Evolutionary conservation across 2,329 filamentous ascomycete genomes (phyloP).

Genomic region (Alternaria rosae): DNA sequence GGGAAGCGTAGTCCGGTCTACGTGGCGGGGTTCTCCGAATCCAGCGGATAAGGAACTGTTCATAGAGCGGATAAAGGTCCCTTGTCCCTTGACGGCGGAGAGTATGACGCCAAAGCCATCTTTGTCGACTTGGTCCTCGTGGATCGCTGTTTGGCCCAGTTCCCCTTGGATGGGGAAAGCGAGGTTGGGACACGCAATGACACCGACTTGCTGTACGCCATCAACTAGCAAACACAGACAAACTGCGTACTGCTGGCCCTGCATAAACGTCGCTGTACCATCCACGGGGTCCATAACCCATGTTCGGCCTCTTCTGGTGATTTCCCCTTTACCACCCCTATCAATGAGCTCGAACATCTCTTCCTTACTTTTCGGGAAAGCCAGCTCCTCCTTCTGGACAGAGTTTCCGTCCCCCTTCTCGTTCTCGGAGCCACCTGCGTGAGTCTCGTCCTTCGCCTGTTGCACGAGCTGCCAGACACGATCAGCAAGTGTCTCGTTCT

Average conservation of each 20-base stretch:
- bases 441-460: constrained; percentile 38
- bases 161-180: constrained; percentile 45
- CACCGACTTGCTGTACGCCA: constrained; percentile 65
- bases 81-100: constrained; percentile 58
- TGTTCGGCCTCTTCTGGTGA: constrained; percentile 55
- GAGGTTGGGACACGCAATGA: constrained; percentile 70
- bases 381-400: constrained; percentile 20
- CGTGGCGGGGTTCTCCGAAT: constrained; percentile 43
- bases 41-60: constrained; percentile 24
- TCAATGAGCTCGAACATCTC: constrained; percentile 71
- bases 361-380: constrained; percentile 55
- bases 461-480: constrained; percentile 65
- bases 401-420: constrained; percentile 26
- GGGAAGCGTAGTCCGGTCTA: constrained; percentile 31
- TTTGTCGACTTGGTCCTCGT: constrained; percentile 53
- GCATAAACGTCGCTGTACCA: constrained; percentile 68
- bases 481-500: constrained; percentile 57
- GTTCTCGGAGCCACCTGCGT: constrained; percentile 34
- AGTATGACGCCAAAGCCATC: constrained; percentile 54
- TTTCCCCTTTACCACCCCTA: constrained; percentile 62
- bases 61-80: constrained; percentile 53
- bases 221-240: constrained; percentile 66
- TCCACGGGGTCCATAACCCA: constrained; percentile 73
- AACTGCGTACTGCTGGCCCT: constrained; percentile 68
- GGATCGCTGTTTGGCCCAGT: constrained; percentile 29